Conservation (phyloP, 148 eudicot genomes). For the Drosera capensis region DNA sequence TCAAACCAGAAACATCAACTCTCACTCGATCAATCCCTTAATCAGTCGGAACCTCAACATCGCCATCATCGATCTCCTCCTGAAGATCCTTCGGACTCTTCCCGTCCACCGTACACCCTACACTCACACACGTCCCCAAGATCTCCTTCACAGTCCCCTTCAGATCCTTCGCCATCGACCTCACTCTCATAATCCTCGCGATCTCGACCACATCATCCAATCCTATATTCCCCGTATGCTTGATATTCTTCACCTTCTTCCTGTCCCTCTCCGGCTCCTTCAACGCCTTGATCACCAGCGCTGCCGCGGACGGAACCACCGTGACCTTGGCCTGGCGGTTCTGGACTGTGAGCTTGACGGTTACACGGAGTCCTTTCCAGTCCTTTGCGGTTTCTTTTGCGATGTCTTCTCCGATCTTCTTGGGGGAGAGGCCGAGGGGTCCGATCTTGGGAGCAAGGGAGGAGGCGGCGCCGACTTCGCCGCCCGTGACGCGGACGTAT, state of each 20-base stretch:
- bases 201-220: slow-evolving; percentile 18
- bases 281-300: slow-evolving; percentile 11
- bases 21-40: neutral
- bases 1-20: too few species aligned
- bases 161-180: slow-evolving; percentile 17
- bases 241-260: slow-evolving; percentile 15
- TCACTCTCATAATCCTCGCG: slow-evolving; percentile 10
- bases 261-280: slow-evolving; percentile 16
- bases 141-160: slow-evolving; percentile 17
- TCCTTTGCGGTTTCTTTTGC: slow-evolving; percentile 19
- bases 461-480: slow-evolving; percentile 16
- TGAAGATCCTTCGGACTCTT: slow-evolving; percentile 16
- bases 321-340: slow-evolving; percentile 16
- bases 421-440: slow-evolving; percentile 16
- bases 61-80: slow-evolving; percentile 14
- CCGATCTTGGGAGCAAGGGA: slow-evolving; percentile 19
- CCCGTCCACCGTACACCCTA: slow-evolving; percentile 19
- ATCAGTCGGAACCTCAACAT: slow-evolving; percentile 12
- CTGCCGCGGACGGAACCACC: slow-evolving; percentile 16
- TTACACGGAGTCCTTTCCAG: slow-evolving; percentile 16
- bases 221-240: slow-evolving; percentile 13
- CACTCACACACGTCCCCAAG: slow-evolving; percentile 14
- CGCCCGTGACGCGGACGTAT: slow-evolving; percentile 15
- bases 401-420: slow-evolving; percentile 22
- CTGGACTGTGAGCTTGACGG: slow-evolving; percentile 18